Conservation (phyloP, 768 basidiomycete species). For the Collybia mongolica region DNA sequence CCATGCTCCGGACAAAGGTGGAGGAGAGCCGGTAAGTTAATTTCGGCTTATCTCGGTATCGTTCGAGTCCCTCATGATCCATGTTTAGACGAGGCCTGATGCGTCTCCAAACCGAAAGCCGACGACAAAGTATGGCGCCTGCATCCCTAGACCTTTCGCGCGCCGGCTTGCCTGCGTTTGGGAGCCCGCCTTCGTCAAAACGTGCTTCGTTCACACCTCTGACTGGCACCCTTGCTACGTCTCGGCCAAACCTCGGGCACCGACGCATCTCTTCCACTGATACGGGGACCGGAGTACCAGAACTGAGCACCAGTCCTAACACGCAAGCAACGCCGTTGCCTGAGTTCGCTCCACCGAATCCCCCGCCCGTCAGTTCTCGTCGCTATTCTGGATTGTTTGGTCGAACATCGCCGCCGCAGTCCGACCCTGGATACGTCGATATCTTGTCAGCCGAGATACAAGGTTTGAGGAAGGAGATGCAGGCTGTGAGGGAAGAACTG, state of each 20-base stretch:
- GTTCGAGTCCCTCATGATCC: constrained; percentile 4
- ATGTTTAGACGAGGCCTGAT: constrained; percentile 72
- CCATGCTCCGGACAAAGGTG: constrained; percentile 75
- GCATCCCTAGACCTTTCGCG: constrained; percentile 57
- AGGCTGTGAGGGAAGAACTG: constrained; percentile 53
- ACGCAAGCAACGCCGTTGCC: constrained; percentile 31
- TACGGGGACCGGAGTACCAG: constrained; percentile 51
- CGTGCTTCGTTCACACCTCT: constrained; percentile 77
- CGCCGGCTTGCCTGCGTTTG: constrained; percentile 34
- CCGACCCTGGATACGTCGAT: constrained; percentile 28
- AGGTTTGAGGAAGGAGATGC: constrained; percentile 58
- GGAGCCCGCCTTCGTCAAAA: constrained; percentile 55
- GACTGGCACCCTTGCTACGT: constrained; percentile 48
- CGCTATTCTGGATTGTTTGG: constrained; percentile 57
- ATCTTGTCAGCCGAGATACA: constrained; percentile 46
- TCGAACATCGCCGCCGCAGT: constrained; percentile 43
- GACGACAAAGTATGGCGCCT: constrained; percentile 53
- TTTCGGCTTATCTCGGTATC: constrained; percentile 7
- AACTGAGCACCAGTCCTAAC: constrained; percentile 33
- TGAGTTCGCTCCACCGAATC: constrained; percentile 22
- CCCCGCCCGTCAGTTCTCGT: constrained; percentile 25
- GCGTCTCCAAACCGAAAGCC: constrained; percentile 79
- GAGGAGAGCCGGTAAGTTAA: constrained; percentile 76
- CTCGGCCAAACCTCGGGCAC: constrained; percentile 46
- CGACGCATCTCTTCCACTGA: constrained; percentile 69